Base-by-base conservation (phyloP, 2,329 filamentous ascomycete species). In the Teratosphaeria gauchensis region DNA sequence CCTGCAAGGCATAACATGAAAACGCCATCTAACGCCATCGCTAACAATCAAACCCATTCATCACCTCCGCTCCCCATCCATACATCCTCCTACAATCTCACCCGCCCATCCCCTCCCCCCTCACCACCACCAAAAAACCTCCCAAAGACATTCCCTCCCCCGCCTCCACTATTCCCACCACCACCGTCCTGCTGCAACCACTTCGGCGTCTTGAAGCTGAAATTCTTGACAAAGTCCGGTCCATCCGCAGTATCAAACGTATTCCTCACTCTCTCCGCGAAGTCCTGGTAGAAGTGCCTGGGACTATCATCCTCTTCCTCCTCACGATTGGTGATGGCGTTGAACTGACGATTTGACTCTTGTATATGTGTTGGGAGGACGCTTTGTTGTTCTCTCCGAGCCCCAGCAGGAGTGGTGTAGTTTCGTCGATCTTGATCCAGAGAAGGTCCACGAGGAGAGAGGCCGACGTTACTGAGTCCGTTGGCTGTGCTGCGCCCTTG, bases 221-320 rank as follows among this genome's bases (percentile, higher is more conserved):
- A 78, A 30, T 89, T 87, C 65, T 48, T 33, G n/a, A 56, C 42
- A 91, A 92, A 97, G 63, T 85, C 85, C 0, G 94, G 92, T 32
- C 86, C 81, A 56, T 91, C 87, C 1, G 90, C 81, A 0, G 85
- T 88, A 61, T 97, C 92, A 56, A 97, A 84, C 0, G 94, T 97
- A 69, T 99, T 99, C 74, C 86, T 89, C 66, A 99, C 86, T 38
- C 92, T 82, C 69, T 95, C 89, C 0, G 89, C 85, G 61, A 97
- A 84, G 35, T 87, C 86, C 64, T 89, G 83, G 69, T 97, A 91
- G 72, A 96, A 90, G 64, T 86, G 90, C 16, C 71, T 60, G 16
- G 69, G 57, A 24, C 65, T 89, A 14, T 91, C 85, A 33, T 89
- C 86, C 1, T 83, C 80, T n/a, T 83, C 82, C 7, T 82, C 80